phyloP scores from a whole-genome alignment of 495 filamentous ascomycete species.

The Aspergillus egyptiacus region DNA sequence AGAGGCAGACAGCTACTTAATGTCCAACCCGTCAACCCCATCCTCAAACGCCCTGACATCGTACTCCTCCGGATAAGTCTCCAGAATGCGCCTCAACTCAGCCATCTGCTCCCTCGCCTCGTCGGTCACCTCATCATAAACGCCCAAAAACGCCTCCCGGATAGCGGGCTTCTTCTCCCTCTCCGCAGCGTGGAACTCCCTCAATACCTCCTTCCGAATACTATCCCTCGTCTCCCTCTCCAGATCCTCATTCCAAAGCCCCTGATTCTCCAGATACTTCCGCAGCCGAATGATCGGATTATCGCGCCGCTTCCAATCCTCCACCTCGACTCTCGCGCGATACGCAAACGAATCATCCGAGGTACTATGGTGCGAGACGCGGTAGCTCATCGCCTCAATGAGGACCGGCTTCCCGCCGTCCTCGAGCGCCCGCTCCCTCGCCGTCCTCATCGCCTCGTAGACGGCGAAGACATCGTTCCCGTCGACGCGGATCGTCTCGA shows the following conservation, averaged over 20 bases:
- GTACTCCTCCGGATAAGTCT: slow-evolving; percentile 91
- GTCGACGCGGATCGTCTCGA: slow-evolving; percentile 93
- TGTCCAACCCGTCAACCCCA: slow-evolving; percentile 60
- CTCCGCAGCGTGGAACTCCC: slow-evolving; percentile 82
- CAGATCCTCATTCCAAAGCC: slow-evolving; percentile 75
- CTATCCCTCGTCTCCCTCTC: slow-evolving; percentile 66
- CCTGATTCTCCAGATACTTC: slow-evolving; percentile 83
- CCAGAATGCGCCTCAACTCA: slow-evolving; percentile 67
- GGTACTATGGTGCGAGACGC: slow-evolving; percentile 94
- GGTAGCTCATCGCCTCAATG: slow-evolving; percentile 96
- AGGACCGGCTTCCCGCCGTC: slow-evolving; percentile 76
- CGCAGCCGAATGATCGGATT: slow-evolving; percentile 88
- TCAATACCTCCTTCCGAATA: slow-evolving; percentile 67
- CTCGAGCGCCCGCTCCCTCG: slow-evolving; percentile 67
- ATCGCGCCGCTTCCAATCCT: slow-evolving; percentile 95
- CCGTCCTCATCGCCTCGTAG: slow-evolving; percentile 72
- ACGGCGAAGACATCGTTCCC: slow-evolving; percentile 98
- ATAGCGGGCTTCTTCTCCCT: slow-evolving; percentile 82
- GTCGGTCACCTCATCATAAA: slow-evolving; percentile 82
- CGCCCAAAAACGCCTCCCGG: slow-evolving; percentile 71
- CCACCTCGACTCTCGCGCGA: slow-evolving; percentile 86
- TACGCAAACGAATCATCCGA: slow-evolving; percentile 98
- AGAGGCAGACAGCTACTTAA: no score
- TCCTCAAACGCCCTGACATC: slow-evolving; percentile 72
- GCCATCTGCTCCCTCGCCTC: slow-evolving; percentile 74